Conservation (phyloP, 441 rosid genomes). For the Arabidopsis hybrid region DNA sequence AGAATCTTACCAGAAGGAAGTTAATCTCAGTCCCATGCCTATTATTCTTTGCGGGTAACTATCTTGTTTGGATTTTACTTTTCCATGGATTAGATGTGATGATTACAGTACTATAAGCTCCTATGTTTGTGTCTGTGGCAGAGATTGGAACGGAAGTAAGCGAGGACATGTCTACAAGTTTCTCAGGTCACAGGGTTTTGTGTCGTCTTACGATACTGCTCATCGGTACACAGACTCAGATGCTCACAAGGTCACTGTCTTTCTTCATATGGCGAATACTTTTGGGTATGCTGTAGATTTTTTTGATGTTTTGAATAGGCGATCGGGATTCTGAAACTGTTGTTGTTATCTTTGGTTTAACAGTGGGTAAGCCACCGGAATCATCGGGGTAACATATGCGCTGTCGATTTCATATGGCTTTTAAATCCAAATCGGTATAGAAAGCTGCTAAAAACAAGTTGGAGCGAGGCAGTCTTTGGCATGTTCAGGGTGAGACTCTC, state of each 20-base stretch:
- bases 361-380: slow-evolving; percentile 96
- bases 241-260: slow-evolving; percentile 77
- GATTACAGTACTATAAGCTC: slow-evolving; percentile 16
- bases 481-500: slow-evolving; percentile 75
- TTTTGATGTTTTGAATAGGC: slow-evolving; percentile 26
- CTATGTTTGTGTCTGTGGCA: slow-evolving; percentile 37
- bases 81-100: slow-evolving; percentile 26
- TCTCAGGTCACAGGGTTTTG: slow-evolving; percentile 86
- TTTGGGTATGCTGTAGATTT: slow-evolving; percentile 47
- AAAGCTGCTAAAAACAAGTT: slow-evolving; percentile 73
- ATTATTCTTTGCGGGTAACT: slow-evolving; percentile 86
- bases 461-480: slow-evolving; percentile 92
- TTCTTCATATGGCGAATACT: slow-evolving; percentile 36
- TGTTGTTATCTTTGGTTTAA: slow-evolving; percentile 11
- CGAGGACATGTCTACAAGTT: slow-evolving; percentile 90
- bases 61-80: slow-evolving; percentile 1
- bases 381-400: slow-evolving; percentile 88
- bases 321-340: slow-evolving; percentile 15
- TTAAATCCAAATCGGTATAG: slow-evolving; percentile 81
- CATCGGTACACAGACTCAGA: slow-evolving; percentile 89
- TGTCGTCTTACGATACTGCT: slow-evolving; percentile 88
- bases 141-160: slow-evolving; percentile 96
- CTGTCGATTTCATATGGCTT: slow-evolving; percentile 98
- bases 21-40: slow-evolving; percentile 73
- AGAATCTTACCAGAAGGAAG: slow-evolving; percentile 80